Evolutionary conservation across 1,284 basidiomycete species (phyloP).

Genomic region (Moesziomyces antarcticus): DNA sequence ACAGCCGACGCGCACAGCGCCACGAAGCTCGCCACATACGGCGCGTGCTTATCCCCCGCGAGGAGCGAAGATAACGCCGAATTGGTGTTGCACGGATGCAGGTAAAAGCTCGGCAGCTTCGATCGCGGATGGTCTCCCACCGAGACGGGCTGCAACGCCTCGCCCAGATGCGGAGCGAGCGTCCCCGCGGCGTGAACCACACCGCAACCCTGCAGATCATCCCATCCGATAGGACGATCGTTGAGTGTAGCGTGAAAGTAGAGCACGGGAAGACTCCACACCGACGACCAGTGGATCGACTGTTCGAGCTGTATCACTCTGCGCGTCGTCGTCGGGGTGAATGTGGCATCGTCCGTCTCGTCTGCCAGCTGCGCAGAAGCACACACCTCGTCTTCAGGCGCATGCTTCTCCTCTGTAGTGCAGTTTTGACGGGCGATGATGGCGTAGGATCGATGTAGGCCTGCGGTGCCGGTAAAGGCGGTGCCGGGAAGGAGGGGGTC

Average conservation of each 20-base stretch:
- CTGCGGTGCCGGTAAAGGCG: conserved; percentile 7
- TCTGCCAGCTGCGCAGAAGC: too few relatives aligned
- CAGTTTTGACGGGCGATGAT: background rate
- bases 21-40: conserved; percentile 25
- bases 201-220: background rate
- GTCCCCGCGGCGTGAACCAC: conserved; percentile 1
- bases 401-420: background rate
- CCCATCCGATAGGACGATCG: background rate
- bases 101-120: conserved; percentile 9
- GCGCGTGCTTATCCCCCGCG: background rate
- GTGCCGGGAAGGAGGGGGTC: background rate
- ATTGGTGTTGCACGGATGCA: conserved; percentile 42
- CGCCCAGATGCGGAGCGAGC: background rate
- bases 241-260: conserved; percentile 15
- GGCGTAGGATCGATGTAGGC: conserved; percentile 11
- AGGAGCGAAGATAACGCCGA: conserved; percentile 1
- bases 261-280: conserved; percentile 31
- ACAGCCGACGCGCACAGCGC: conserved; percentile 25
- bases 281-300: conserved; percentile 13
- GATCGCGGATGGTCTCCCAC: conserved; percentile 29
- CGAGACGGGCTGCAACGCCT: conserved; percentile 10
- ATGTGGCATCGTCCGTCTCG: too few relatives aligned
- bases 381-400: background rate
- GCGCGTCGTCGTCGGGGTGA: too few relatives aligned
- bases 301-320: conserved; percentile 3